Base-by-base conservation (phyloP, 805 yeast genomes). In the Yamadazyma takamatsuzukensis region DNA sequence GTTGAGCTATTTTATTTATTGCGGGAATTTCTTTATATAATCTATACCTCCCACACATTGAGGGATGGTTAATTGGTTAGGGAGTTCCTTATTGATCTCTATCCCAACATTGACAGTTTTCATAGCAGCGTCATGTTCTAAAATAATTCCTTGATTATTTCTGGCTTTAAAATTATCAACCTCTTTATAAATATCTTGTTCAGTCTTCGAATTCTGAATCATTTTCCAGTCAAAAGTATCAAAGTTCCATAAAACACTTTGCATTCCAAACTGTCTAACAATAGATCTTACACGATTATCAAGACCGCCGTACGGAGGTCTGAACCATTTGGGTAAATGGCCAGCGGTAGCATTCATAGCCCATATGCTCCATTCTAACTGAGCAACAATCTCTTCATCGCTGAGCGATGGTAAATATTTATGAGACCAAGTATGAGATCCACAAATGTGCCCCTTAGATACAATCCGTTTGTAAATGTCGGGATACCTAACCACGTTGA, bases 251-350 rank as follows among this genome's bases (percentile, higher is more conserved):
- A 90, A 59, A 16, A 83, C 96, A 4, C 84, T 77, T 48, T 81
- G 87, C 70, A 90, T 73, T 0, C 96, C 96, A 56, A 90, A 83
- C 57, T 81, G 84, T 33, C 89, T 66, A 11, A 86, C 73, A 34
- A 90, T 84, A 2, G 79, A 62, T 36, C 97, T 65, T 1, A 90
- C 83, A 33, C 97, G 65, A 53, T 88, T 81, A 60, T 90, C 98
- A 21, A 86, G 70, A 0, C 95, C 97, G 1, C 97, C 98, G 53
- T 86, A 90, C 1, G 98, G 98, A 0, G 98, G 98, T 45, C 98
- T 73, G 56, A 84, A 90, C 84, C 90, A 90, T 49, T 81, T 82
- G 5, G 98, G 98, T 7, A 84, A 53, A 48, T 88, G 89, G 17
- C 79, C 68, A 0, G 86, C 84, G 0, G 97, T 88, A 1, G 96